These are phyloP conservation scores for Rhizoclosmatium globosum DNA, from an alignment of 192 early-diverging fungal species.

Conservation along the genomic window DNA sequence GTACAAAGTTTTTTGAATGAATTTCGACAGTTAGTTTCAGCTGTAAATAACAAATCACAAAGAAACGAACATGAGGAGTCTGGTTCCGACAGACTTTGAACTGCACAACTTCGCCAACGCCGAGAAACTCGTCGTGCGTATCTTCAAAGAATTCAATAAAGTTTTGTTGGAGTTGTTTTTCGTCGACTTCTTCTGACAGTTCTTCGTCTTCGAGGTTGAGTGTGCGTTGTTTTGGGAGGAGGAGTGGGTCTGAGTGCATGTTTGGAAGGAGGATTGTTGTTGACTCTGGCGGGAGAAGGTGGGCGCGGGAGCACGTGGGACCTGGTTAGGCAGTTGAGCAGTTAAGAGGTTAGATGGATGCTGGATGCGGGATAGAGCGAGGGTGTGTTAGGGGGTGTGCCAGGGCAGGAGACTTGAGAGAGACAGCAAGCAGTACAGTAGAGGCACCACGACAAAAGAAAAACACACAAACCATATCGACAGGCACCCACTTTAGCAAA, in stretches of 20 bases:
- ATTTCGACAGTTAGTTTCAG: not conserved
- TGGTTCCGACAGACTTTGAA: conserved; percentile 46
- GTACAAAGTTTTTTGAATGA: conserved; percentile 52
- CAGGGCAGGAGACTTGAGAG: not conserved
- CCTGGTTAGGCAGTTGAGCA: not conserved
- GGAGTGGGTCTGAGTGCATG: conserved; percentile 51
- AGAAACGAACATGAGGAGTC: conserved; percentile 21
- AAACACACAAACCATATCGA: conserved; percentile 51
- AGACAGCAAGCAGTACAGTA: not conserved
- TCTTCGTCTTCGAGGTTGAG: conserved; percentile 36
- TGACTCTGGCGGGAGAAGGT: not conserved
- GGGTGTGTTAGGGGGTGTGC: too few relatives aligned
- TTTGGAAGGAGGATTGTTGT: conserved; percentile 39
- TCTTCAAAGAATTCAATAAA: conserved; percentile 57
- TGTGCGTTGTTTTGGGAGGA: conserved; percentile 10
- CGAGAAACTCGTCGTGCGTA: conserved; percentile 46
- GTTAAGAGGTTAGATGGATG: too few relatives aligned
- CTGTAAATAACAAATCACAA: not conserved
- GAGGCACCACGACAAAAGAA: conserved; percentile 54
- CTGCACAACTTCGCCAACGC: conserved; percentile 49
- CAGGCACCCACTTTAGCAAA: conserved; percentile 55
- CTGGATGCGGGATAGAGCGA: too few relatives aligned
- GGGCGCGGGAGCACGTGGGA: not conserved
- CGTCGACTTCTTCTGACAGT: conserved; percentile 36
- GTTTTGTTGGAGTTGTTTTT: conserved; percentile 44